Base-by-base conservation (phyloP, 2,329 filamentous ascomycete species). In the Ophiosphaerella narmari region DNA sequence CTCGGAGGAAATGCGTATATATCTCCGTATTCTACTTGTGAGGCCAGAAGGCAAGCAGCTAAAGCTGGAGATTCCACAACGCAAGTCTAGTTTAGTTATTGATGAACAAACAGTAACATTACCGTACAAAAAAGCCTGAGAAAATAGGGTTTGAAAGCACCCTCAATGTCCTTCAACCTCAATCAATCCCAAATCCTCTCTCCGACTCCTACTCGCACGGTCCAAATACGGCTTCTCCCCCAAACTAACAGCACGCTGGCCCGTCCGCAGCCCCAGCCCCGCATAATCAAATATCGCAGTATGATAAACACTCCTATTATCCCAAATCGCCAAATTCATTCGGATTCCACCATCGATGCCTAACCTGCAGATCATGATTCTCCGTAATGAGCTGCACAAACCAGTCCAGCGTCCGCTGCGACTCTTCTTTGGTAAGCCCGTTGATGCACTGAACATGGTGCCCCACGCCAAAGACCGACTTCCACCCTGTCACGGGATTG, bases 251-350 rank as follows among this genome's bases (percentile, higher is more conserved):
- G 78, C 81, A 2, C 83, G 70, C 57, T 84, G 78, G 4, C 82
- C 83, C 13, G 77, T 77, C n/a, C 82, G 72, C 23, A 79, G 74
- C 0, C 81, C 82, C 24, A 79, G 74, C 11, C 74, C 76, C 16
- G 77, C 76, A 39, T 86, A 86, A 58, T 88, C 86, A 55, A 81
- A 85, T 0, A 83, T 87, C 0, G 83, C 84, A 29, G 79, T 80
- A 55, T 85, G 82, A 57, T 81, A 84, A 0, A 76, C 77, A 46
- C 78, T 80, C 7, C 82, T 72, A 55, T 88, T 88, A 62, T 88
- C 85, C 86, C 86, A 88, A 50, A 88, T 85, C 1, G 83, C 80
- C 69, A 63, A 33, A 41, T 66, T 61, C n/a, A 21, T 82, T 79
- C 52, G 66, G 54, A 52, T 78, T 78, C 63, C 73, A 67, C 80